phyloP scores from a whole-genome alignment of 1,284 basidiomycete species.

The Cutaneotrichosporon sp. region DNA sequence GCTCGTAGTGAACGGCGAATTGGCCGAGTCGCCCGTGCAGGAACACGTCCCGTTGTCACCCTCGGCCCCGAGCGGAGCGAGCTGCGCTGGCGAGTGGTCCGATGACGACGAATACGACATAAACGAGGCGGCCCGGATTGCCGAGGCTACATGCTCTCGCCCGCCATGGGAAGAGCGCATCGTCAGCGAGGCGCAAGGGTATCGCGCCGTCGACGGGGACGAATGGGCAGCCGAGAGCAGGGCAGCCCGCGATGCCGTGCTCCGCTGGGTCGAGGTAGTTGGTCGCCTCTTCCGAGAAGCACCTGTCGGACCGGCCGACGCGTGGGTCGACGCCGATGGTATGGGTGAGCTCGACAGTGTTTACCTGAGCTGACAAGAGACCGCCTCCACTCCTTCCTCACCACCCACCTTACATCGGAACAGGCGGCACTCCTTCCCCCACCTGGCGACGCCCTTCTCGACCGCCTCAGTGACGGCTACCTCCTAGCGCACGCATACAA shows the following conservation, averaged over 20 bases:
- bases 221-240: conserved; percentile 28
- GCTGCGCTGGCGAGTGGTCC: conserved; percentile 21
- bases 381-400: conserved; percentile 42
- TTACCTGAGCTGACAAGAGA: conserved; percentile 24
- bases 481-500: conserved; percentile 49
- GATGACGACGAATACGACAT: conserved; percentile 50
- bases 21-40: conserved; percentile 13
- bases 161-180: conserved; percentile 51
- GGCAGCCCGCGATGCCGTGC: conserved; percentile 29
- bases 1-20: conserved; percentile 19
- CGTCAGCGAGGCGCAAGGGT: conserved; percentile 34
- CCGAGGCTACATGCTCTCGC: conserved; percentile 25
- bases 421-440: conserved; percentile 34
- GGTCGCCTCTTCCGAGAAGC: conserved; percentile 34
- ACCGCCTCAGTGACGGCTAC: conserved; percentile 45
- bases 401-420: conserved; percentile 35
- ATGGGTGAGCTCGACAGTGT: conserved; percentile 48
- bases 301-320: conserved; percentile 19
- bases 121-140: conserved; percentile 35
- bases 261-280: conserved; percentile 43
- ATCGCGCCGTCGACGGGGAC: conserved; percentile 26
- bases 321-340: conserved; percentile 54
- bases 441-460: conserved; percentile 7
- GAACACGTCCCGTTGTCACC: neutral
- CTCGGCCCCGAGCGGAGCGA: neutral